These are phyloP conservation scores for Ochromonas danica DNA, from an alignment of 108 stramenopile species.

Conservation along the genomic window DNA sequence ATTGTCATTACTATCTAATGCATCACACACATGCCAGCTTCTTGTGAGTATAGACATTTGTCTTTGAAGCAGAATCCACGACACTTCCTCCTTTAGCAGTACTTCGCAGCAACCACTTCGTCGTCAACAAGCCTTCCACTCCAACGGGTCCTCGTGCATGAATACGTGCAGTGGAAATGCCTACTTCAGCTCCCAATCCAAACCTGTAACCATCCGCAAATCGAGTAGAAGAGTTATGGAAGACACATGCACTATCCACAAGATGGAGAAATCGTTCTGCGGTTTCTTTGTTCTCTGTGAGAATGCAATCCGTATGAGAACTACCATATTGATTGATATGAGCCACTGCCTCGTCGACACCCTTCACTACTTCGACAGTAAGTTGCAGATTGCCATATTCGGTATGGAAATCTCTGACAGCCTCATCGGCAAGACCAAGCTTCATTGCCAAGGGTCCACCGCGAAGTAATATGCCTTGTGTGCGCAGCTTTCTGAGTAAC, in stretches of 20 bases:
- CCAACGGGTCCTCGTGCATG: conserved; percentile 78
- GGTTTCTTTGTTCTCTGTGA: conserved; percentile 69
- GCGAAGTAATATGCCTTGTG: not conserved
- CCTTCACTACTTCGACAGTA: conserved; percentile 84
- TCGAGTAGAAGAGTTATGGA: conserved; percentile 93
- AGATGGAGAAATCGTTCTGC: conserved; percentile 80
- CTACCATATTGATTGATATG: conserved; percentile 84
- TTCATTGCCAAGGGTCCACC: conserved; percentile 77
- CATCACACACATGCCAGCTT: not conserved
- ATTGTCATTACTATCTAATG: not conserved
- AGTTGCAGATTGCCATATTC: conserved; percentile 92
- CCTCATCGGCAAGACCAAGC: conserved; percentile 47
- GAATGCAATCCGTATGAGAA: conserved; percentile 91
- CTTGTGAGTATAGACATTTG: not conserved
- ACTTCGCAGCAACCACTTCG: conserved; percentile 87
- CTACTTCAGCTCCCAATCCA: conserved; percentile 96
- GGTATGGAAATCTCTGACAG: conserved; percentile 60
- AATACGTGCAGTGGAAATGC: conserved; percentile 91
- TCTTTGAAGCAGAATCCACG: not conserved
- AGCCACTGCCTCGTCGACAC: conserved; percentile 80
- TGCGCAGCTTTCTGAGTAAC: conserved; percentile 40
- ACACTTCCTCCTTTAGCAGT: not conserved
- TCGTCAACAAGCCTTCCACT: conserved; percentile 89
- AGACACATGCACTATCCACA: conserved; percentile 93
- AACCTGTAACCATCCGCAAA: conserved; percentile 98